Conservation (phyloP, 2,329 filamentous ascomycete genomes). For the Fusarium chlamydosporum region DNA sequence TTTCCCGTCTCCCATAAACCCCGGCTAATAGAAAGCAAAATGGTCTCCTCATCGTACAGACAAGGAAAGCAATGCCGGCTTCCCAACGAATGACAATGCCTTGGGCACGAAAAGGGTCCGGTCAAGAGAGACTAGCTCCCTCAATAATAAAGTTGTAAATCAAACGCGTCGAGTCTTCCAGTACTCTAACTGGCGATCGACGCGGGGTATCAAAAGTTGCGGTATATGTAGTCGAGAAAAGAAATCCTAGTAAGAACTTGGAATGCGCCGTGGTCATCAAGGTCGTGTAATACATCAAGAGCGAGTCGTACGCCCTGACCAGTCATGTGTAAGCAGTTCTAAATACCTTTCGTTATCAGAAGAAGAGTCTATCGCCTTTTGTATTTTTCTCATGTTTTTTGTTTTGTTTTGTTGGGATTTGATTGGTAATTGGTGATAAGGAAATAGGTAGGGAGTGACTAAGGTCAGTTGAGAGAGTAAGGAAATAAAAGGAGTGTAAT, state of each 20-base stretch:
- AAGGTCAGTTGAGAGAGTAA: constrained; percentile 48
- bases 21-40: constrained; percentile 44
- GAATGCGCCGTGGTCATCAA: constrained; percentile 47
- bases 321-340: constrained; percentile 15
- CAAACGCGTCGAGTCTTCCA: constrained; percentile 40
- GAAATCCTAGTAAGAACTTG: constrained; percentile 47
- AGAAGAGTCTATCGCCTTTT: constrained; percentile 45
- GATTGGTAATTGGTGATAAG: constrained; percentile 40
- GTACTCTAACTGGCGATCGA: constrained; percentile 47
- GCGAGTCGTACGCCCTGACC: constrained; percentile 16
- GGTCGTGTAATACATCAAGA: constrained; percentile 49
- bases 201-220: constrained; percentile 52
- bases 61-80: constrained; percentile 34
- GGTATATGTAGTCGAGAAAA: constrained; percentile 53
- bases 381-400: constrained; percentile 48
- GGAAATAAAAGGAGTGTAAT: constrained; percentile 46
- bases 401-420: constrained; percentile 26
- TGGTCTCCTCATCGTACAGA: constrained; percentile 30
- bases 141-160: constrained; percentile 43
- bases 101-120: constrained; percentile 35
- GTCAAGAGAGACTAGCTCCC: constrained; percentile 35
- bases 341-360: constrained; percentile 21
- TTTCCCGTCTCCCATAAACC: constrained; percentile 46
- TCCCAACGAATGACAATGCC: constrained; percentile 43
- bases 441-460: constrained; percentile 55